phyloP scores from a whole-genome alignment of 257 asterid genomes.

The Petrea volubilis region DNA sequence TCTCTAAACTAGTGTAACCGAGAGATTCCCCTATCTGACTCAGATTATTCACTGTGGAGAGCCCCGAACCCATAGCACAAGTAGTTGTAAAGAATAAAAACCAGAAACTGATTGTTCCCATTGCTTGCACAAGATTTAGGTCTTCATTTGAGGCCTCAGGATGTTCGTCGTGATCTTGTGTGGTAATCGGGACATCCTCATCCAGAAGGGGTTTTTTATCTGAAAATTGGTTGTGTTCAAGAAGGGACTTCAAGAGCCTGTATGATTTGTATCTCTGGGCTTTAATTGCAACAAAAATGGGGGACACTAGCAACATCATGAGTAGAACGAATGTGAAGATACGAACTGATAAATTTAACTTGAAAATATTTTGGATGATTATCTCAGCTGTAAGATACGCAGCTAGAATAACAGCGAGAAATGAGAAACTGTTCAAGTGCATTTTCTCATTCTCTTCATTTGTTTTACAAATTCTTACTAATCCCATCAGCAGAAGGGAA shows the following conservation, averaged over 20 bases:
- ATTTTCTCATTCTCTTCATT: conserved; percentile 67
- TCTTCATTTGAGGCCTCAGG: conserved; percentile 43
- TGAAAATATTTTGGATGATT: conserved; percentile 52
- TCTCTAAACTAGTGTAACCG: conserved; percentile 47
- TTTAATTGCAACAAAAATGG: conserved; percentile 44
- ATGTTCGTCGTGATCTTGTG: conserved; percentile 43
- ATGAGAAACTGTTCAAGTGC: conserved; percentile 67
- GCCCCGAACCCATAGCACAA: conserved; percentile 64
- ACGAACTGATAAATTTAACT: conserved; percentile 40
- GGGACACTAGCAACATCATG: conserved; percentile 58
- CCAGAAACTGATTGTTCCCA: conserved; percentile 58
- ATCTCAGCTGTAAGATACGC: conserved; percentile 70
- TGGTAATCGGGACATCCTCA: conserved; percentile 19
- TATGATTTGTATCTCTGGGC: conserved; percentile 67
- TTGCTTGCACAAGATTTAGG: conserved; percentile 47
- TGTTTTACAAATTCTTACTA: conserved; percentile 54
- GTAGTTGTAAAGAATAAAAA: conserved; percentile 50
- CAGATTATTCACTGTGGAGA: conserved; percentile 52
- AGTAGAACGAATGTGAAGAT: conserved; percentile 46
- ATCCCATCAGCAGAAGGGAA: conserved; percentile 70
- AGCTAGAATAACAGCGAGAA: conserved; percentile 60
- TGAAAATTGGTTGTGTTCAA: conserved; percentile 64
- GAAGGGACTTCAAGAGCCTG: conserved; percentile 55
- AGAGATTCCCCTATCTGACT: conserved; percentile 63
- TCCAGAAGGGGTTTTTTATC: conserved; percentile 31